phyloP scores from a whole-genome alignment of 495 filamentous ascomycete species.

The Penicillium cataractarum region DNA sequence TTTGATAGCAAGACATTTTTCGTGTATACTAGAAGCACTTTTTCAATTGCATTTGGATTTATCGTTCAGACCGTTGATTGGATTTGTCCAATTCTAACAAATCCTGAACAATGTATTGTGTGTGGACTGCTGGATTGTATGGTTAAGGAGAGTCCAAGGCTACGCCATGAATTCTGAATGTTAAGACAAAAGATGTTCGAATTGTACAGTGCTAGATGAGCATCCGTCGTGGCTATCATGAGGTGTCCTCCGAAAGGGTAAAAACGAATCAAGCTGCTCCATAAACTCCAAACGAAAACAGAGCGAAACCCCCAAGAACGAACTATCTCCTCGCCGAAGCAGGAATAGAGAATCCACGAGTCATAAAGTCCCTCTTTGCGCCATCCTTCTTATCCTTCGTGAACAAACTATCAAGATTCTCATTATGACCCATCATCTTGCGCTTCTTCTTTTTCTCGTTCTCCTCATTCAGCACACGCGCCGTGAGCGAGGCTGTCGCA shows the following conservation, averaged over 20 bases:
- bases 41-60: slow-evolving; percentile 25
- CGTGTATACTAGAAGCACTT: slow-evolving; percentile 33
- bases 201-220: slow-evolving; percentile 32
- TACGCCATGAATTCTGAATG: background rate
- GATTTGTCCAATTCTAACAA: background rate
- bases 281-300: slow-evolving; percentile 11
- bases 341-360: slow-evolving; percentile 70
- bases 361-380: slow-evolving; percentile 77
- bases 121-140: too few species aligned
- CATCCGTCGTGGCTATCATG: slow-evolving; percentile 2
- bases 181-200: background rate
- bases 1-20: slow-evolving; percentile 25
- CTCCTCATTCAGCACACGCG: slow-evolving; percentile 83
- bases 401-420: slow-evolving; percentile 73
- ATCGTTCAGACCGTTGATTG: background rate
- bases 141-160: background rate
- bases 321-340: slow-evolving; percentile 35
- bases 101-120: too few species aligned
- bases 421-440: slow-evolving; percentile 66
- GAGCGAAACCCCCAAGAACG: slow-evolving; percentile 4
- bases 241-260: background rate
- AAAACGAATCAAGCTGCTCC: slow-evolving; percentile 4
- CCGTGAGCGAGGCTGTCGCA: slow-evolving; percentile 80
- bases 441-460: slow-evolving; percentile 78
- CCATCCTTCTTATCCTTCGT: slow-evolving; percentile 55